Evolutionary conservation across 2,329 filamentous ascomycete genomes (phyloP).

Genomic region (Fusarium nurragi): DNA sequence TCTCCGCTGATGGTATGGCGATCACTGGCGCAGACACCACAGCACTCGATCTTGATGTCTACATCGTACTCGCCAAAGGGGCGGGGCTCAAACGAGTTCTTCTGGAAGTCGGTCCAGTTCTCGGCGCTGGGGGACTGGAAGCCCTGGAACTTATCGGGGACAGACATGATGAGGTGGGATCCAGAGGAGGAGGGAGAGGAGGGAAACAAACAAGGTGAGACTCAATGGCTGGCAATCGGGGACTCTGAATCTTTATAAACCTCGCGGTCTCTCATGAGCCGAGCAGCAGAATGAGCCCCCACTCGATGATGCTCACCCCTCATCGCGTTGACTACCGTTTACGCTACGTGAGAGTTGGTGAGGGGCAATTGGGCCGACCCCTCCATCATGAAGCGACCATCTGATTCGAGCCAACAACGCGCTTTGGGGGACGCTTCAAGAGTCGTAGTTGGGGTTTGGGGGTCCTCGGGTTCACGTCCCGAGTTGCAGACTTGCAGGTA

Average conservation of each 20-base stretch:
- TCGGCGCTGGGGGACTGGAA: conserved; percentile 67
- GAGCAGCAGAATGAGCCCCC: conserved; percentile 20
- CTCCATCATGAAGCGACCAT: conserved; percentile 19
- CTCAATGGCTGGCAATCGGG: conserved; percentile 13
- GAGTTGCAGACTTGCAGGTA: conserved; percentile 25
- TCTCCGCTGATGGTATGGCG: conserved; percentile 75
- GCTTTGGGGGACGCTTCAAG: conserved; percentile 25
- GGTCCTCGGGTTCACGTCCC: conserved; percentile 22
- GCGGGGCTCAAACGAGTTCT: conserved; percentile 83
- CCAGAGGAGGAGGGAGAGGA: conserved; percentile 1
- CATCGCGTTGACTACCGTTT: conserved; percentile 18
- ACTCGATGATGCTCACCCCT: conserved; percentile 27
- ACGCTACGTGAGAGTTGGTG: conserved; percentile 17
- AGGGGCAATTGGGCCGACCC: conserved; percentile 27
- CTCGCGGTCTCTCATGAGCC: conserved; percentile 14
- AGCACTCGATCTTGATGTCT: conserved; percentile 86
- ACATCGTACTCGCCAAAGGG: conserved; percentile 88
- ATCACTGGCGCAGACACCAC: conserved; percentile 79
- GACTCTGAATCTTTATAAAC: conserved; percentile 26
- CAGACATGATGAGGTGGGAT: conserved; percentile 54
- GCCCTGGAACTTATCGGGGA: conserved; percentile 68
- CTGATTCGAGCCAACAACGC: conserved; percentile 7
- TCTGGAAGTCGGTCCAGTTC: conserved; percentile 69
- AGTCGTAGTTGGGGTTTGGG: conserved; percentile 30
- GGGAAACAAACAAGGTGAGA: background rate